Evolutionary conservation across 176 grass and related monocot species (phyloP).

Genomic region (Musa troglodytarum): DNA sequence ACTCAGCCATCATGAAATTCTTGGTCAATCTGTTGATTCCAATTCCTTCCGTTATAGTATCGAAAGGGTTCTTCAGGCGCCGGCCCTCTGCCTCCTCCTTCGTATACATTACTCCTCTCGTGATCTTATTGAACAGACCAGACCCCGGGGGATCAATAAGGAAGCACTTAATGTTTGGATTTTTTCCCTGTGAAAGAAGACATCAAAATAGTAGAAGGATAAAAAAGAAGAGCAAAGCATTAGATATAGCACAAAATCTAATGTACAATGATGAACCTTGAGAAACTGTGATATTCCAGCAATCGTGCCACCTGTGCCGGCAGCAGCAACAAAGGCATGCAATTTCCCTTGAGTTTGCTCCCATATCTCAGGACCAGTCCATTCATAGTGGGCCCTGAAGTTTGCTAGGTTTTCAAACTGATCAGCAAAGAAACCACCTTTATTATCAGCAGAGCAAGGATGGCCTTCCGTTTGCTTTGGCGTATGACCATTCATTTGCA

Average conservation of each 20-base stretch:
- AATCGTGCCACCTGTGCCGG: constrained; percentile 87
- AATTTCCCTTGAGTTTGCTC: constrained; percentile 57
- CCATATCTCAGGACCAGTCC: constrained; percentile 97
- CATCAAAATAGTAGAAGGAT: constrained; percentile 12
- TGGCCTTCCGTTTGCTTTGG: constrained; percentile 2
- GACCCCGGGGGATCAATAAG: constrained; percentile 89
- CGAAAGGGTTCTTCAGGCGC: constrained; percentile 91
- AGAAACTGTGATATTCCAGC: constrained; percentile 84
- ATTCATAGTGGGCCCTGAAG: constrained; percentile 77
- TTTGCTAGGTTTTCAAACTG: constrained; percentile 98
- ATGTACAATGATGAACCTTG: constrained; percentile 48
- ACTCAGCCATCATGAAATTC: constrained; percentile 85
- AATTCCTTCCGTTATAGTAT: constrained; percentile 95
- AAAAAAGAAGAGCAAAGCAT: constrained; percentile 16
- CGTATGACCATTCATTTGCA: constrained; percentile 21
- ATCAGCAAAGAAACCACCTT: constrained; percentile 86
- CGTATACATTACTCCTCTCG: constrained; percentile 89
- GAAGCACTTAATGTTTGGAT: constrained; percentile 70
- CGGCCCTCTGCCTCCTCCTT: constrained; percentile 95
- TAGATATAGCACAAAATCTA: constrained; percentile 13
- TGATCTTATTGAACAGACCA: constrained; percentile 91
- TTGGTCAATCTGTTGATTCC: constrained; percentile 88
- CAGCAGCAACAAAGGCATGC: constrained; percentile 78
- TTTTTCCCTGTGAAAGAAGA: constrained; percentile 52
- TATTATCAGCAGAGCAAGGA: constrained; percentile 28